phyloP scores from a whole-genome alignment of 768 basidiomycete species.

The Lactarius tabidus region DNA sequence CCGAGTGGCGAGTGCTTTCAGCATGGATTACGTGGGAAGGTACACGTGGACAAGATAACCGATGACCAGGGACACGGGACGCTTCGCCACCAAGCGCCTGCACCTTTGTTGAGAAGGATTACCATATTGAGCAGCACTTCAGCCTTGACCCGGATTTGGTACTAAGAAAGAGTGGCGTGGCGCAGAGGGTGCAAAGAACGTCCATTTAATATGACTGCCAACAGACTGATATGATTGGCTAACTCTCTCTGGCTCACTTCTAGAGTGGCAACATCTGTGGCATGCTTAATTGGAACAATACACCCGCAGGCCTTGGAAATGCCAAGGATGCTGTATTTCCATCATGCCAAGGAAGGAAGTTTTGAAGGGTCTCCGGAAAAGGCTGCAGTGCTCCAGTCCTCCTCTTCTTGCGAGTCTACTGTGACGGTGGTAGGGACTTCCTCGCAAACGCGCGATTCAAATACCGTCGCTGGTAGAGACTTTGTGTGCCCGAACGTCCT shows the following conservation, averaged over 20 bases:
- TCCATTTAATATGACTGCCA: background rate
- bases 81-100: background rate
- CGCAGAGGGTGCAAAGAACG: background rate
- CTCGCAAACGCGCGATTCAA: background rate
- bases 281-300: conserved; percentile 6
- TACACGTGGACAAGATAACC: conserved; percentile 14
- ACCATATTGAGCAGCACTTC: background rate
- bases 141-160: background rate
- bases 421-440: background rate
- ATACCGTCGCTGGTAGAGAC: conserved; percentile 22
- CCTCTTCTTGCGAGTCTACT: conserved; percentile 17
- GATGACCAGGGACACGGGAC: conserved; percentile 1
- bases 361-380: conserved; percentile 13
- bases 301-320: conserved; percentile 1
- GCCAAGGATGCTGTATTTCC: background rate
- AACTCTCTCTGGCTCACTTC: background rate
- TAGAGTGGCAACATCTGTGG: background rate
- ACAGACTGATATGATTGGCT: background rate
- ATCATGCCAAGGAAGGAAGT: conserved; percentile 8
- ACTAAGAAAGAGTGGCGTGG: background rate
- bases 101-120: background rate
- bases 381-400: conserved; percentile 24
- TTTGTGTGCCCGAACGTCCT: conserved; percentile 23
- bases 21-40: conserved; percentile 18
- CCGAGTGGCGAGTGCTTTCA: conserved; percentile 15